A percentile compares a stretch with the other conserved stretches of the same genome.
These are phyloP conservation scores for Pleurostoma richardsiae DNA, from an alignment of 2,329 filamentous ascomycete species.

Conservation along the genomic window DNA sequence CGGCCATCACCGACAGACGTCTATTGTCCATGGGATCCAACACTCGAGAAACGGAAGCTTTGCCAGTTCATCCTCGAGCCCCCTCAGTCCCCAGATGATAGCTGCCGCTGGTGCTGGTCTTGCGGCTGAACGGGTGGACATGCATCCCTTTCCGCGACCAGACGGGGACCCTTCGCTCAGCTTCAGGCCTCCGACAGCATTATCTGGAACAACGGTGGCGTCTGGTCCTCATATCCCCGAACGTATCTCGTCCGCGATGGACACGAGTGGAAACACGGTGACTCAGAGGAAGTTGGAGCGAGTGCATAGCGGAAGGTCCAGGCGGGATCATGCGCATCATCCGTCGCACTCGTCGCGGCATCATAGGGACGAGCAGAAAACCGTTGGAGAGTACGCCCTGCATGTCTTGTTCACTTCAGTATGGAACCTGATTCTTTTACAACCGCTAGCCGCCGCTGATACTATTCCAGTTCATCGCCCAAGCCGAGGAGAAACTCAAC, in stretches of 20 bases:
- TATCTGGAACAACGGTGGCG: slow-evolving; percentile 33
- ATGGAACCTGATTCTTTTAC: slow-evolving; percentile 30
- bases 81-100: slow-evolving; percentile 83
- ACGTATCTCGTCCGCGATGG: slow-evolving; percentile 39
- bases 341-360: slow-evolving; percentile 72
- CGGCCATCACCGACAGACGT: slow-evolving; percentile 92
- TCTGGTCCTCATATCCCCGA: slow-evolving; percentile 28
- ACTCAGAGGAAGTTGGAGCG: slow-evolving; percentile 52
- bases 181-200: slow-evolving; percentile 39
- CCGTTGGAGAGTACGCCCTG: slow-evolving; percentile 94
- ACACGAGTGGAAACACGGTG: slow-evolving; percentile 34
- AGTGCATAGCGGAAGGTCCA: slow-evolving; percentile 59
- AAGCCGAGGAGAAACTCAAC: slow-evolving; percentile 94
- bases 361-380: slow-evolving; percentile 73
- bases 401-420: slow-evolving; percentile 94
- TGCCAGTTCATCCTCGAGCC: slow-evolving; percentile 73
- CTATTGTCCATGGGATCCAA: slow-evolving; percentile 93
- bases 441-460: slow-evolving; percentile 71
- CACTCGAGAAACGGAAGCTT: slow-evolving; percentile 88
- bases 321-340: slow-evolving; percentile 69
- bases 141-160: slow-evolving; percentile 39
- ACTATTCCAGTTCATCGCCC: slow-evolving; percentile 69
- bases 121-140: slow-evolving; percentile 46
- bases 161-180: slow-evolving; percentile 35
- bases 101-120: slow-evolving; percentile 58